Percentiles rank a stretch among this genome's conserved stretches.
Evolutionary conservation across 2,329 filamentous ascomycete species (phyloP).

Genomic region (Alternaria dauci): DNA sequence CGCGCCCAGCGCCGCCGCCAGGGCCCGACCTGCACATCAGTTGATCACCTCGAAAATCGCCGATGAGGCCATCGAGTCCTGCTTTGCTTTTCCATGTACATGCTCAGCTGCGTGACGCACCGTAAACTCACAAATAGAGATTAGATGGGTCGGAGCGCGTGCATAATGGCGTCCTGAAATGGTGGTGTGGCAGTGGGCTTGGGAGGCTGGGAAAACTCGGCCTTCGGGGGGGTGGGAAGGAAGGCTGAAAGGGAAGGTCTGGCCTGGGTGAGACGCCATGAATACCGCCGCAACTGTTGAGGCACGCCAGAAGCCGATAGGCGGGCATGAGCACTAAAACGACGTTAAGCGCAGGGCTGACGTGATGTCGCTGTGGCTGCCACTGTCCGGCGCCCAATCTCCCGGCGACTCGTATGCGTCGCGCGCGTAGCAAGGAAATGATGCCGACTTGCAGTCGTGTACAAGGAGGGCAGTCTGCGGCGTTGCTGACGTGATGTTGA

Average conservation of each 20-base stretch:
- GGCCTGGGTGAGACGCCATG: neutral
- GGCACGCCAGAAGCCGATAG: neutral
- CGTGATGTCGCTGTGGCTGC: neutral
- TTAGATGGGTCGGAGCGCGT: conserved; percentile 1
- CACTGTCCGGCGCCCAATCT: conserved; percentile 2
- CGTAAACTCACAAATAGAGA: conserved; percentile 5
- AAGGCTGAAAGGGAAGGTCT: conserved; percentile 2
- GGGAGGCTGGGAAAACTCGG: conserved; percentile 10
- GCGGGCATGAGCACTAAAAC: neutral
- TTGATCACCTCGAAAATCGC: neutral
- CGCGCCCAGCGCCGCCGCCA: conserved; percentile 2
- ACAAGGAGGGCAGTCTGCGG: conserved; percentile 4
- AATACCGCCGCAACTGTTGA: neutral
- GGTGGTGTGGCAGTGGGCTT: conserved; percentile 3
- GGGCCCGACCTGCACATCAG: conserved; percentile 9
- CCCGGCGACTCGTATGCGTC: conserved; percentile 2
- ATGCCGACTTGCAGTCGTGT: conserved; percentile 10
- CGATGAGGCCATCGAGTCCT: conserved; percentile 2
- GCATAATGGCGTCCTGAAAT: conserved; percentile 11
- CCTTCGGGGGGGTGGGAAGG: neutral
- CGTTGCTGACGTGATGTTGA: conserved; percentile 12
- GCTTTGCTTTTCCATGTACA: neutral
- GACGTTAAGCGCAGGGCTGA: neutral
- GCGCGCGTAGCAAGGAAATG: conserved; percentile 13
- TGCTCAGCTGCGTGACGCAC: neutral